Percentiles rank a stretch among this genome's conserved stretches.
These are phyloP conservation scores for Penicillium ochrochloron DNA, from an alignment of 495 filamentous ascomycete genomes.

Conservation along the genomic window DNA sequence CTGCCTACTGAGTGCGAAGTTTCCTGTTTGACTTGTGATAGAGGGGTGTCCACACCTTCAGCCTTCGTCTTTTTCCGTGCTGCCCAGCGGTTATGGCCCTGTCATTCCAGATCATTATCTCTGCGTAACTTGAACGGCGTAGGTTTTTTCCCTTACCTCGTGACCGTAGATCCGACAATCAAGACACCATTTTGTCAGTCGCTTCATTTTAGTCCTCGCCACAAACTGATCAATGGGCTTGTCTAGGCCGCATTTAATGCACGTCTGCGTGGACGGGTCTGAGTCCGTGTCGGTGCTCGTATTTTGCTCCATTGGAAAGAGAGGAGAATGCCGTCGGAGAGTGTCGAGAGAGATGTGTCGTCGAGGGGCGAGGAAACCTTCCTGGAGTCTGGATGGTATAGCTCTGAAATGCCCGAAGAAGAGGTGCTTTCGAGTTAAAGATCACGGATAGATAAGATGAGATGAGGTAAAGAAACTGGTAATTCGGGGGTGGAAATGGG, in stretches of 20 bases:
- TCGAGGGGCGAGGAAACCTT: neutral
- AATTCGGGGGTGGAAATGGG: neutral
- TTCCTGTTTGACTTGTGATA: too few relatives aligned
- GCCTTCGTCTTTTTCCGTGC: neutral
- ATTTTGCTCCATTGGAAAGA: neutral
- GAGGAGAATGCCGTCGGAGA: neutral
- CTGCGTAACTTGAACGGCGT: neutral
- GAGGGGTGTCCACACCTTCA: neutral
- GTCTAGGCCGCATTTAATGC: neutral
- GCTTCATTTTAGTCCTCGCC: neutral
- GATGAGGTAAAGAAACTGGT: neutral
- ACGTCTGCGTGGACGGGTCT: neutral
- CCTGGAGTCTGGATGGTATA: neutral
- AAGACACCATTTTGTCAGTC: neutral
- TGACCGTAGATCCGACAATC: neutral
- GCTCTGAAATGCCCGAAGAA: neutral
- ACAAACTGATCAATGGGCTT: neutral
- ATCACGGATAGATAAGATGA: neutral
- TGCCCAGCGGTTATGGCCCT: neutral
- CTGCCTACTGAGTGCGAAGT: neutral
- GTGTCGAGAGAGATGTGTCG: neutral
- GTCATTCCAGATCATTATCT: neutral
- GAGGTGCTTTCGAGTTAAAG: neutral
- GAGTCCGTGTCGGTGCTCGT: neutral
- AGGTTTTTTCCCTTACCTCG: neutral